phyloP scores from a whole-genome alignment of 768 basidiomycete species.

The Collybia mongolica region DNA sequence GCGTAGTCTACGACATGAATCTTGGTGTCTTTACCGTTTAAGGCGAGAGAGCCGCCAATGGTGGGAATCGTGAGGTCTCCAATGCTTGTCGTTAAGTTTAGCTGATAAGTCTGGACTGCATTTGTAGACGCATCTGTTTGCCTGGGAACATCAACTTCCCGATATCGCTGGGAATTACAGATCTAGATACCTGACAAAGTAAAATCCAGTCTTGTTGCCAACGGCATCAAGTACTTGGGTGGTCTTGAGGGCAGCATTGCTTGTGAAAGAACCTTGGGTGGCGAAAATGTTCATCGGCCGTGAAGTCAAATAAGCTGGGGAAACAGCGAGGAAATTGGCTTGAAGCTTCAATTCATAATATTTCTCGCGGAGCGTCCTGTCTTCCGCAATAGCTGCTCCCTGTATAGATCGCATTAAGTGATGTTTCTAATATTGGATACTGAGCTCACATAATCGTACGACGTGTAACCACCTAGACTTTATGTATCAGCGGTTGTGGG shows the following conservation, averaged over 20 bases:
- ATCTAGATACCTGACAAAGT: conserved; percentile 34
- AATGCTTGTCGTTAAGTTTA: conserved; percentile 44
- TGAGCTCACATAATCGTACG: conserved; percentile 39
- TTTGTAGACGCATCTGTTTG: conserved; percentile 39
- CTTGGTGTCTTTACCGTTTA: conserved; percentile 55
- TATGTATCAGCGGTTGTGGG: background rate
- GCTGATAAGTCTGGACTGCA: conserved; percentile 36
- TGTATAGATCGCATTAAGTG: conserved; percentile 12
- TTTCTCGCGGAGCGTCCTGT: conserved; percentile 50
- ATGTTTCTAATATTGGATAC: background rate
- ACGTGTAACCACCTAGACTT: conserved; percentile 38
- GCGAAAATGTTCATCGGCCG: conserved; percentile 39
- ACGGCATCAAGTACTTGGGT: conserved; percentile 49
- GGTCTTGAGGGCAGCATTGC: conserved; percentile 46
- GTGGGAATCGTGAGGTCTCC: conserved; percentile 41
- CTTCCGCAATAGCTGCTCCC: conserved; percentile 52
- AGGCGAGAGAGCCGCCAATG: conserved; percentile 38
- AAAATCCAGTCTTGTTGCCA: conserved; percentile 47
- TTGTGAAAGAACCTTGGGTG: conserved; percentile 44
- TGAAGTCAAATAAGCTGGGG: conserved; percentile 48
- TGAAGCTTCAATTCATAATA: conserved; percentile 53
- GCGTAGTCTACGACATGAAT: conserved; percentile 48
- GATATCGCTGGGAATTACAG: background rate
- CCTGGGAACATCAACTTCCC: conserved; percentile 13
- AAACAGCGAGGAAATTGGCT: conserved; percentile 48